Conservation (phyloP, 176 grass and related monocot species). For the Otatea glauca region DNA sequence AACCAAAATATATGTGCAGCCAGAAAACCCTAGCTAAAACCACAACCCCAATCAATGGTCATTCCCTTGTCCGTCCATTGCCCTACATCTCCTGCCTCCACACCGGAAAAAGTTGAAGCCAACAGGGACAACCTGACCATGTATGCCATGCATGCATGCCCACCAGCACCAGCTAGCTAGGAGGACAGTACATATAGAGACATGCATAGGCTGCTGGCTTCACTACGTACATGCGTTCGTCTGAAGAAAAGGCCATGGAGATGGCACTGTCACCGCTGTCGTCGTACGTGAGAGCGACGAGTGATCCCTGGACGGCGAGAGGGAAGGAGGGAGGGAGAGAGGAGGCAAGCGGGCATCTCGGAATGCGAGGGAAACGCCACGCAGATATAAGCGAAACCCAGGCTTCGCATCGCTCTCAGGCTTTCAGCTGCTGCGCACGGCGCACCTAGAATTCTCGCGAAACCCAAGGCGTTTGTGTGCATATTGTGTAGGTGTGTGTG, state of each 20-base stretch:
- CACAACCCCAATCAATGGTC: neutral
- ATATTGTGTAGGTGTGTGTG: neutral
- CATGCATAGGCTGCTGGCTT: neutral
- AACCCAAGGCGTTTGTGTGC: neutral
- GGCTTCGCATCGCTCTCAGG: conserved; percentile 29
- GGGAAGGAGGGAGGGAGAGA: too few species aligned
- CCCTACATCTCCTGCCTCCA: conserved; percentile 31
- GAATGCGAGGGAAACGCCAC: conserved; percentile 43
- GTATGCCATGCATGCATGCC: neutral
- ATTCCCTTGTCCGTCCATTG: conserved; percentile 14
- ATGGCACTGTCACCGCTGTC: neutral
- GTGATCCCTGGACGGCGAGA: conserved; percentile 29
- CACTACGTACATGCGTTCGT: neutral
- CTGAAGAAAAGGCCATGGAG: neutral
- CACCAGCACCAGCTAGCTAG: neutral
- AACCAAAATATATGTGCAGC: neutral
- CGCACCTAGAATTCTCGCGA: conserved; percentile 1
- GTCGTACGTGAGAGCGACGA: conserved; percentile 44
- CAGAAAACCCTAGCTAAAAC: neutral
- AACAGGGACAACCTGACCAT: conserved; percentile 9
- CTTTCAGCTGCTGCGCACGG: conserved; percentile 29
- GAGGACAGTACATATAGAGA: neutral
- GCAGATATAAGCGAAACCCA: conserved; percentile 5
- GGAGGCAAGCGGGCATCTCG: conserved; percentile 37
- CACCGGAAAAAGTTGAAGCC: neutral